Conservation (phyloP, 805 yeast species). For the Scheffersomyces coipomensis region DNA sequence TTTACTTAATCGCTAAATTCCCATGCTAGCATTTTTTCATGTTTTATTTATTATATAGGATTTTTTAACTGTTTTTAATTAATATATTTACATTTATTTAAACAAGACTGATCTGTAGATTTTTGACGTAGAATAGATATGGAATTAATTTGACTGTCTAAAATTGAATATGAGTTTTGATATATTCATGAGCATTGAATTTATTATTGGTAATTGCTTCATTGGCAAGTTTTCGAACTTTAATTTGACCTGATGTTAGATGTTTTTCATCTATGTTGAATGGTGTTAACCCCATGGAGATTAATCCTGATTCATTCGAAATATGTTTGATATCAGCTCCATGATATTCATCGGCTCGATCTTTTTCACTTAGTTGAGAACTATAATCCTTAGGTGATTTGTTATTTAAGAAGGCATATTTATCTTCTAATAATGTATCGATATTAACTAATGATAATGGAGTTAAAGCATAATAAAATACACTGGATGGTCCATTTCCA, state of each 20-base stretch:
- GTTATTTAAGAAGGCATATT: conserved; percentile 8
- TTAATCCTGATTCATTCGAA: conserved; percentile 12
- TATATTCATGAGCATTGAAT: conserved; percentile 1
- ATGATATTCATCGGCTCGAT: conserved; percentile 16
- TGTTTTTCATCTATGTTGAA: conserved; percentile 19
- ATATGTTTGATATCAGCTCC: conserved; percentile 16
- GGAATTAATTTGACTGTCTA: too few relatives aligned
- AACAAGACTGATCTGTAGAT: too few relatives aligned
- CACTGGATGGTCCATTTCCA: conserved; percentile 37
- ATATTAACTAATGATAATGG: conserved; percentile 24
- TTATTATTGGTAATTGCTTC: conserved; percentile 9
- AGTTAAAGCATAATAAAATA: conserved; percentile 34
- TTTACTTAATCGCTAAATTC: too few relatives aligned
- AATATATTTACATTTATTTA: too few relatives aligned
- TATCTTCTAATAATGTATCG: conserved; percentile 13
- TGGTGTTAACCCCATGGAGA: conserved; percentile 22
- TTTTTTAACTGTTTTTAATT: too few relatives aligned
- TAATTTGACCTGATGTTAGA: conserved; percentile 22
- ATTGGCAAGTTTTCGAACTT: conserved; percentile 21
- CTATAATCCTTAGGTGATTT: conserved; percentile 12
- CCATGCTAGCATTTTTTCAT: too few relatives aligned
- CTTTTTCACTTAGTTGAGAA: conserved; percentile 13
- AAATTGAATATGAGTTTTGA: not conserved
- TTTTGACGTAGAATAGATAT: too few relatives aligned
- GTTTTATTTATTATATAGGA: too few relatives aligned